Conservation (phyloP, 2,329 filamentous ascomycete genomes). For the Cordyceps sp. region DNA sequence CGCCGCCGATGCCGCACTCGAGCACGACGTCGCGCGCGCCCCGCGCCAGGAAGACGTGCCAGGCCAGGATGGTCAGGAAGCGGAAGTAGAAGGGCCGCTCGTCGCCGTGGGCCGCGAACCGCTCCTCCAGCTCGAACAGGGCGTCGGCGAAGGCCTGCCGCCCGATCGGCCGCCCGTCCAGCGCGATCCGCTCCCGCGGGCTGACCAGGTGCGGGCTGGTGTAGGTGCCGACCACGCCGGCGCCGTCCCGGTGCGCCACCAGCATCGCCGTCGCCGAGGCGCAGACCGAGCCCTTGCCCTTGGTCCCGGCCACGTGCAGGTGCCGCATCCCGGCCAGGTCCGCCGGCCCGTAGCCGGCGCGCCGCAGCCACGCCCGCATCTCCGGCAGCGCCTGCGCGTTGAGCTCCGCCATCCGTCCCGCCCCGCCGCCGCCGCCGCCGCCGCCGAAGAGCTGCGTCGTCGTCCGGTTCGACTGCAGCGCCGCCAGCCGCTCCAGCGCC, state of each 20-base stretch:
- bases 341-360: slow-evolving; percentile 50
- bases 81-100: slow-evolving; percentile 69
- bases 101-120: slow-evolving; percentile 23
- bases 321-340: slow-evolving; percentile 28
- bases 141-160: slow-evolving; percentile 55
- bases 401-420: no score
- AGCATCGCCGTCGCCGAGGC: slow-evolving; percentile 71
- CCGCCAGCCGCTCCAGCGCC: slow-evolving; percentile 58
- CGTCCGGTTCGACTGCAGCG: slow-evolving; percentile 64
- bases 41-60: slow-evolving; percentile 66
- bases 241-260: slow-evolving; percentile 18
- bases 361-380: slow-evolving; percentile 61
- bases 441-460: slow-evolving; percentile 33
- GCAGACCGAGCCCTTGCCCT: slow-evolving; percentile 83
- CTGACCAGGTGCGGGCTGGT: slow-evolving; percentile 76
- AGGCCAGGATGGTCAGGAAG: slow-evolving; percentile 74
- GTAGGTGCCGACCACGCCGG: slow-evolving; percentile 49
- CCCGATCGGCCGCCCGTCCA: slow-evolving; percentile 55
- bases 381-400: slow-evolving; percentile 67
- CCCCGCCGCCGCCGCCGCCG: slow-evolving; percentile 27
- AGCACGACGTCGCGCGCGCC: slow-evolving; percentile 66
- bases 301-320: slow-evolving; percentile 84
- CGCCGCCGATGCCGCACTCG: slow-evolving; percentile 88
- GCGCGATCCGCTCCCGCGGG: slow-evolving; percentile 69
- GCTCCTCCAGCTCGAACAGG: slow-evolving; percentile 76